phyloP scores from a whole-genome alignment of 768 basidiomycete species.

The Termitomyces titanicus region DNA sequence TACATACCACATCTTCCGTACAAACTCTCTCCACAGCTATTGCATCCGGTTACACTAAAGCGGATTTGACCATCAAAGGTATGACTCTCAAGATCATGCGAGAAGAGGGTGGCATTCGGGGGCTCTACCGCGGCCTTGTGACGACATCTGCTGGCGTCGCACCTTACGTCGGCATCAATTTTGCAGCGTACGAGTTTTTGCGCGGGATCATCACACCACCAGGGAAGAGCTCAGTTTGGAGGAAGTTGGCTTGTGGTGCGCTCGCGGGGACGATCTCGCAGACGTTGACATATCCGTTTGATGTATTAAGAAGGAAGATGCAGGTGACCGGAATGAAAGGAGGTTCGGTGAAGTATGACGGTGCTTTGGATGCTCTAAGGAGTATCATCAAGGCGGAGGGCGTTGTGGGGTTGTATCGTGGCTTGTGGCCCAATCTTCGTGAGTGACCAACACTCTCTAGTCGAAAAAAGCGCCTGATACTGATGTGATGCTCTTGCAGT shows the following conservation, averaged over 20 bases:
- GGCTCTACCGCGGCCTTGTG: conserved; percentile 80
- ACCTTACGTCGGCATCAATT: conserved; percentile 88
- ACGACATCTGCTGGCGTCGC: conserved; percentile 89
- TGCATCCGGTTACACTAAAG: conserved; percentile 32
- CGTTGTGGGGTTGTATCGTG: conserved; percentile 72
- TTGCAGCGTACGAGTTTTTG: conserved; percentile 88
- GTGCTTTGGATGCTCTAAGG: conserved; percentile 74
- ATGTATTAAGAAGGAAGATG: conserved; percentile 93
- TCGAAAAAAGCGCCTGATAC: conserved; percentile 4
- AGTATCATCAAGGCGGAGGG: conserved; percentile 76
- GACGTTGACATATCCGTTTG: conserved; percentile 93
- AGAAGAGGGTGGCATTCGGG: conserved; percentile 89
- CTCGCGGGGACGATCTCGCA: conserved; percentile 86
- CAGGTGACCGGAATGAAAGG: conserved; percentile 82
- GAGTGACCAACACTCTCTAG: conserved; percentile 29
- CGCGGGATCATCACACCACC: conserved; percentile 78
- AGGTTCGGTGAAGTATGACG: conserved; percentile 65
- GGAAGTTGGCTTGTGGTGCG: conserved; percentile 84
- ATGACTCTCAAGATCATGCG: conserved; percentile 90
- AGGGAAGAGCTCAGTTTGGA: conserved; percentile 59
- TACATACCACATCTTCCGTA: conserved; percentile 50
- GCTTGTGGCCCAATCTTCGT: conserved; percentile 88
- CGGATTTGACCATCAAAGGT: conserved; percentile 71
- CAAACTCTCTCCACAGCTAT: conserved; percentile 1
- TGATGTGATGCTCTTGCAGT: conserved; percentile 39